phyloP scores from a whole-genome alignment of 148 eudicot genomes.

The Cornus florida region DNA sequence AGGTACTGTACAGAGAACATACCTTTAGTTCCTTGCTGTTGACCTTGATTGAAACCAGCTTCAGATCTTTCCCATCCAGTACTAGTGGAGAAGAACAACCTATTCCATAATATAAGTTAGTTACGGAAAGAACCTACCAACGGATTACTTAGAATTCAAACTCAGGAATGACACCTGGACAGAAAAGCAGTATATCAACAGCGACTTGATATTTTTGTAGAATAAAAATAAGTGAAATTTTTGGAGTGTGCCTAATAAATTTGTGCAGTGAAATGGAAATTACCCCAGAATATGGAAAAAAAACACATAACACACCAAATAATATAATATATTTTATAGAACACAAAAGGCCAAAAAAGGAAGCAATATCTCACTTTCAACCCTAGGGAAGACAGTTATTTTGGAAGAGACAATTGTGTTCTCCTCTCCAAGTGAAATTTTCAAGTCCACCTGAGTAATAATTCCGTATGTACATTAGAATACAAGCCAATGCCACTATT shows the following conservation, averaged over 20 bases:
- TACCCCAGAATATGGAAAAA: too few relatives aligned
- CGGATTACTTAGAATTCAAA: neutral
- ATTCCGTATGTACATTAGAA: neutral
- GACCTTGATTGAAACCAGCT: constrained; percentile 70
- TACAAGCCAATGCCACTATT: neutral
- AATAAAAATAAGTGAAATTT: neutral
- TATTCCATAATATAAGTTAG: constrained; percentile 27
- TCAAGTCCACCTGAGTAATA: constrained; percentile 76
- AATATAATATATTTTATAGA: too few relatives aligned
- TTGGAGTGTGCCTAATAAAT: neutral
- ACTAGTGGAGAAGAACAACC: constrained; percentile 69
- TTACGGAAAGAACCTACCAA: neutral
- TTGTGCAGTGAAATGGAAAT: too few relatives aligned
- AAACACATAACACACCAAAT: too few relatives aligned
- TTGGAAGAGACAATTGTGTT: constrained; percentile 77
- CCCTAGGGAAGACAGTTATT: constrained; percentile 64
- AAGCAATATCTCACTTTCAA: constrained; percentile 50
- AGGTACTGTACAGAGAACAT: constrained; percentile 12
- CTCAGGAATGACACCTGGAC: neutral
- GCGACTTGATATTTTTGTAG: neutral
- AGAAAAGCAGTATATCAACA: neutral
- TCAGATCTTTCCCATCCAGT: constrained; percentile 79
- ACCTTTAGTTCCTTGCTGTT: constrained; percentile 70
- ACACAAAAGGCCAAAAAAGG: neutral
- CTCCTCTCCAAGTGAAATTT: constrained; percentile 84